Evolutionary conservation across 2,329 filamentous ascomycete genomes (phyloP).

Genomic region (Verticillium zaregamsianum): DNA sequence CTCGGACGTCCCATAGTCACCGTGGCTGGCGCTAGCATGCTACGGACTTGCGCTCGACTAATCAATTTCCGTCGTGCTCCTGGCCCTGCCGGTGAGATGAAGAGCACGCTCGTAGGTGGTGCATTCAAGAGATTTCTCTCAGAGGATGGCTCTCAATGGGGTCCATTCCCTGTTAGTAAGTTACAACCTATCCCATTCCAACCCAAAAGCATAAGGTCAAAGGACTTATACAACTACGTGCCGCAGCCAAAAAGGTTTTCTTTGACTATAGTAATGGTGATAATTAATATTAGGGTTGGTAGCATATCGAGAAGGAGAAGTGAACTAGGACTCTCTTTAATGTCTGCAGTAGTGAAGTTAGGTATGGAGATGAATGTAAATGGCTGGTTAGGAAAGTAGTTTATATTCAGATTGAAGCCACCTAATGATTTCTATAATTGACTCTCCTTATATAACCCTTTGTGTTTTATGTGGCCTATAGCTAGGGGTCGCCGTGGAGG

Average conservation of each 20-base stretch:
- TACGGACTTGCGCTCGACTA: slow-evolving; percentile 7
- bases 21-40: slow-evolving; percentile 6
- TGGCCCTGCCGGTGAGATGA: slow-evolving; percentile 9
- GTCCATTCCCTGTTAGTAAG: slow-evolving; percentile 6
- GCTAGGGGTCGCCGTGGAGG: no score
- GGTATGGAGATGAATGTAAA: no score
- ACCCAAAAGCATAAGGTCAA: background rate
- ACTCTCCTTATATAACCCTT: no score
- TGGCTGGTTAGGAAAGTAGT: no score
- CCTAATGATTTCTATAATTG: no score
- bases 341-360: no score
- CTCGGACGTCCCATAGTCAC: slow-evolving; percentile 7
- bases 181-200: background rate
- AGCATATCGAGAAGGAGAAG: no score
- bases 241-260: background rate
- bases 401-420: no score
- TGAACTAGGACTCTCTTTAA: no score
- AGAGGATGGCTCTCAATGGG: slow-evolving; percentile 7
- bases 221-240: background rate
- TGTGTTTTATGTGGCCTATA: no score
- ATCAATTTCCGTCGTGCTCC: slow-evolving; percentile 6
- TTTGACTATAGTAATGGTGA: background rate
- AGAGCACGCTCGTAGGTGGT: slow-evolving; percentile 6
- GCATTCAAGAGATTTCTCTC: slow-evolving; percentile 8
- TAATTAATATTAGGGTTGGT: background rate